Evolutionary conservation across 371 early-diverging fungal species (phyloP).

Genomic region (Saksenaea vasiformis): DNA sequence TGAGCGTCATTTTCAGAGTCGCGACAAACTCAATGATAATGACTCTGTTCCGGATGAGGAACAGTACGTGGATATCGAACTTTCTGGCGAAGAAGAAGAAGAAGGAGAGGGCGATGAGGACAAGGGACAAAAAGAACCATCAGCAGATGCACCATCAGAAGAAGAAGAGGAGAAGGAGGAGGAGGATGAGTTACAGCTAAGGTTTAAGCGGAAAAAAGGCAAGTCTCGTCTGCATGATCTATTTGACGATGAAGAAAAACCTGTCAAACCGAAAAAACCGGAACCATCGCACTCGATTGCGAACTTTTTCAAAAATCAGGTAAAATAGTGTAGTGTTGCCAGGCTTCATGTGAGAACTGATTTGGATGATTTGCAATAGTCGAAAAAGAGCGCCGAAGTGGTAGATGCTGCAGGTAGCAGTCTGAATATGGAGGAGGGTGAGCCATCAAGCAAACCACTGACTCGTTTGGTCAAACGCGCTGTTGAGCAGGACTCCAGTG

Average conservation of each 20-base stretch:
- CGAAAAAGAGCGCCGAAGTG: not conserved
- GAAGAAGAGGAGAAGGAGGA: constrained; percentile 13
- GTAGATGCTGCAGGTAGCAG: not conserved
- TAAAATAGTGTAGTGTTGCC: too few relatives aligned
- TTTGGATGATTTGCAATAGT: not conserved
- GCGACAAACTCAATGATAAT: constrained; percentile 1
- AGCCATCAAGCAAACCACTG: constrained; percentile 10
- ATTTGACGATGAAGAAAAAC: constrained; percentile 8
- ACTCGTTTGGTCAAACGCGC: constrained; percentile 20
- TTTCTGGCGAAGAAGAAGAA: constrained; percentile 13
- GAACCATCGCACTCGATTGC: constrained; percentile 27
- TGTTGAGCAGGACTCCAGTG: constrained; percentile 11
- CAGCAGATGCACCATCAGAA: not conserved
- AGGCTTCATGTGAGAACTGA: too few relatives aligned
- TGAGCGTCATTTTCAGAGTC: constrained; percentile 14
- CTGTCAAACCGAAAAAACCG: constrained; percentile 11
- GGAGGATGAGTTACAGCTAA: constrained; percentile 2
- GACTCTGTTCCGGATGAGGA: constrained; percentile 2
- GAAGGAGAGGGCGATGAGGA: constrained; percentile 12
- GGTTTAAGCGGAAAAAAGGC: not conserved
- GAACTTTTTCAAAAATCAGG: constrained; percentile 24
- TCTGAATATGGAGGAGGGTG: not conserved
- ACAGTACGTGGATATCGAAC: not conserved
- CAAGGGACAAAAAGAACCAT: constrained; percentile 7
- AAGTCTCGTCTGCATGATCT: not conserved